Base-by-base conservation (phyloP, 1,284 basidiomycete genomes). In the Ceratobasidium papillatum region DNA sequence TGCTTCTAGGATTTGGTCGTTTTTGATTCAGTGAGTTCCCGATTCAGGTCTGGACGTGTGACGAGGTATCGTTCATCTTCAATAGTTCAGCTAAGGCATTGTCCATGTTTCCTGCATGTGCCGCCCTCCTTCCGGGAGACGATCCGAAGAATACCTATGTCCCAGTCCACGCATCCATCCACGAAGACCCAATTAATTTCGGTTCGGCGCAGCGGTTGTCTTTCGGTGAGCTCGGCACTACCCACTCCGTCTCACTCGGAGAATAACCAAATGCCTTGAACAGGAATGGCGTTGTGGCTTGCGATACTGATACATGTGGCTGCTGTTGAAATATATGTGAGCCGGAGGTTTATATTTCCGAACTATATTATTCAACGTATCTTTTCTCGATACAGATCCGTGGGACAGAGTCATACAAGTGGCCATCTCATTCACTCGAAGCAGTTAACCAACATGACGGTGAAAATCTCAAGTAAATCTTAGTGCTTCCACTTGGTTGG, bases 291-390 rank as follows among this genome's bases (percentile, higher is more conserved):
- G n/a, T 36, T 76, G 45, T 76, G 75, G 75, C 34, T 74, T 12
- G 74, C 65, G n/a, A 45, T 76, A 12, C 34, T 76, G 30, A 71
- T 76, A 45, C 75, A 76, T 74, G 64, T 75, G 32, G n/a, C 71
- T 34, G 75, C 56, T 17, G 66, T 75, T 38, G 75, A 76, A 59
- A 75, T 76, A 32, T 76, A 76, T 52, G 75, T 76, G 45, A 49
- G 75, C 71, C 47, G 32, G 32, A 27, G 47, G n/a, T 22, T 9
- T 36, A 27, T 65, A 25, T 22, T n/a, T 14, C 27, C 64, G 14
- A 36, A 25, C 25, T 17, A 36, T 5, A 11, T 27, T 14, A 52
- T 3, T 52, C 19, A 22, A 45, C 27, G 36, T 30, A 4, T 34
- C 27, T 19, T 17, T 41, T 34, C 34, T 52, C 22, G 32, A 14